Conservation (phyloP, 148 eudicot species). For the Vaccinium myrtillus region DNA sequence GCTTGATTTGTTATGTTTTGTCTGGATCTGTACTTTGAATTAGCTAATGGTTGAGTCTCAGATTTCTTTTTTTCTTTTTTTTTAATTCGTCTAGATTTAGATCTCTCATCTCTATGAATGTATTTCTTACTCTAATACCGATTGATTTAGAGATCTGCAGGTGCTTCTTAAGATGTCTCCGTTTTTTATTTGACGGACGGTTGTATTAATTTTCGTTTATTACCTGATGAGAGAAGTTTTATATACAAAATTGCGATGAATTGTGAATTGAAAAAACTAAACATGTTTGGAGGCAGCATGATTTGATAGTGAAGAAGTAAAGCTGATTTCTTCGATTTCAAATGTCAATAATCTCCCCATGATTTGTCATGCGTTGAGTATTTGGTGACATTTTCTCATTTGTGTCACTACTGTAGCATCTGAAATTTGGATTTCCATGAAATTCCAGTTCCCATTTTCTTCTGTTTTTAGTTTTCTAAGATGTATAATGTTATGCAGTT, state of each 20-base stretch:
- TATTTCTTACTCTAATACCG: neutral
- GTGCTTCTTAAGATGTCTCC: neutral
- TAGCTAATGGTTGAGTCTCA: too few relatives aligned
- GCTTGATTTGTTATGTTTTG: neutral
- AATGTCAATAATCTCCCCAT: too few relatives aligned
- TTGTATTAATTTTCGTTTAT: neutral
- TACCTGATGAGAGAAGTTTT: neutral
- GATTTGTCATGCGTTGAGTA: too few relatives aligned
- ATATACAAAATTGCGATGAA: neutral
- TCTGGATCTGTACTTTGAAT: slow-evolving; percentile 8
- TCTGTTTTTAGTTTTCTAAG: neutral
- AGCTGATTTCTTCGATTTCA: too few relatives aligned
- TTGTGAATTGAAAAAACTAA: neutral
- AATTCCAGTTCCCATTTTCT: neutral
- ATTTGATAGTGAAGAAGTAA: too few relatives aligned
- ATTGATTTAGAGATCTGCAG: neutral
- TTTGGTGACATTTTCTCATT: too few relatives aligned
- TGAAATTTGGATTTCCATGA: neutral
- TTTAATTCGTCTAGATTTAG: neutral
- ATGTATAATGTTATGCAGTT: neutral
- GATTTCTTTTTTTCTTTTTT: neutral
- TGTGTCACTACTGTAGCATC: neutral
- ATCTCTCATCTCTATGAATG: neutral
- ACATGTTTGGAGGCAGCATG: too few relatives aligned
- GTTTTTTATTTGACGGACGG: neutral